These are phyloP conservation scores for Fusarium virguliforme DNA, from an alignment of 2,329 filamentous ascomycete genomes.

Conservation along the genomic window DNA sequence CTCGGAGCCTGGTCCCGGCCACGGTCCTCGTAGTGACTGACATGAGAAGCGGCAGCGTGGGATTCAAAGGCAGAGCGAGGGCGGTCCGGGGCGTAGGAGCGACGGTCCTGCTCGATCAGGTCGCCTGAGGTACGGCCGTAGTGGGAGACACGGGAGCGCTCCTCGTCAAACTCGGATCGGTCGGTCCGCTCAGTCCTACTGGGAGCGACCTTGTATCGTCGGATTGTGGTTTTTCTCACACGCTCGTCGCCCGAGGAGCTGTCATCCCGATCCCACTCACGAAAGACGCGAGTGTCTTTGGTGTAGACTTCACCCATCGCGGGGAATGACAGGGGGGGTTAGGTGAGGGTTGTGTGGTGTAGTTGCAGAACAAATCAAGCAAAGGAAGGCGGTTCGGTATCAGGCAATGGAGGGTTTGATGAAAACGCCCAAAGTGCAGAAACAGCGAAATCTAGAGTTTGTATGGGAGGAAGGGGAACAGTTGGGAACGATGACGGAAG, in stretches of 20 bases:
- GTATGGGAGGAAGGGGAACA: constrained; percentile 39
- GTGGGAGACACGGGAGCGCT: constrained; percentile 62
- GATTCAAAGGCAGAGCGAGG: constrained; percentile 68
- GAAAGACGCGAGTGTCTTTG: constrained; percentile 56
- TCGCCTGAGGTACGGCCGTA: constrained; percentile 61
- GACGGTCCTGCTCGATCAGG: constrained; percentile 62
- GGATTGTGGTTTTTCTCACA: constrained; percentile 65
- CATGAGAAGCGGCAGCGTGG: constrained; percentile 58
- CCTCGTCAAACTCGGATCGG: constrained; percentile 63
- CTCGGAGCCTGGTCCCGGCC: constrained; percentile 55
- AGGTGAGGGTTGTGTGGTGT: constrained; percentile 31
- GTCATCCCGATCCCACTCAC: constrained; percentile 54
- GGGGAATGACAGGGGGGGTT: constrained; percentile 43
- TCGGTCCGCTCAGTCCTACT: constrained; percentile 61
- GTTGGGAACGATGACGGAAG: constrained; percentile 50
- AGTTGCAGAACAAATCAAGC: constrained; percentile 30
- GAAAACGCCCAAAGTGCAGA: constrained; percentile 42
- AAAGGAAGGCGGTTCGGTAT: constrained; percentile 10
- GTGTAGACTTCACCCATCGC: constrained; percentile 57
- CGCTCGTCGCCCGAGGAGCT: constrained; percentile 63
- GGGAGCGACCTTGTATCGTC: constrained; percentile 67
- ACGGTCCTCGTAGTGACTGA: constrained; percentile 64
- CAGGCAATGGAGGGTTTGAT: constrained; percentile 17
- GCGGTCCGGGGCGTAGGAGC: constrained; percentile 64
- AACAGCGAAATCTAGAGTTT: constrained; percentile 41